Base-by-base conservation (phyloP, 306 rosid genomes). In the Lathyrus tuberosus region DNA sequence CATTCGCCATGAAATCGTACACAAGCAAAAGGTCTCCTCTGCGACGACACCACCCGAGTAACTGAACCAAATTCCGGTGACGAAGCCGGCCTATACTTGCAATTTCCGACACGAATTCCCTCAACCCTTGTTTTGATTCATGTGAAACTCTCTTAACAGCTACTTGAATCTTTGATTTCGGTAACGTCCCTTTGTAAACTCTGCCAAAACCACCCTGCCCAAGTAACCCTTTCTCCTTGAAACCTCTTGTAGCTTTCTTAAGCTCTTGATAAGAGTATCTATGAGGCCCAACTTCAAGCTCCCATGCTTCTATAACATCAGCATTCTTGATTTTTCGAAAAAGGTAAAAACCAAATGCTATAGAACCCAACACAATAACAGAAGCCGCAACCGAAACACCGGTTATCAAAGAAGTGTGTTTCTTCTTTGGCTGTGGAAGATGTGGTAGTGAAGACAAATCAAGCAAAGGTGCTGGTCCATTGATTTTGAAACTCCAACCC, bases 401-500 rank as follows among this genome's bases (percentile, higher is more conserved):
- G 3, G 61, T 66, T 6, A 61, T 62, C 20, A 89, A 18, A 79
- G 79, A 66, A 2, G 80, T 79, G 8, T 78, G 80, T 0, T 86
- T 84, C 70, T 89, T 91, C 85, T 76, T 81, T 6, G 87, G 90
- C 5, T 74, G 72, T 6, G 94, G 94, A 76, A 84, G 86, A 3
- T 81, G 51, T 11, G 96, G 94, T 5, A 89, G 83, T 69, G 88
- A 76, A 41, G 82, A 56, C n/a, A 89, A 79, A 77, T 82, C 81
- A 59, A 91, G 86, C 6, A 78, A 62, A 16, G 70, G 83, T 44
- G 97, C 75, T 41, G 80, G 77, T 13, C 91, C 96, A 37, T 83
- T 84, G 37, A 89, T 74, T 65, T 77, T 85, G 40, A 91, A 91
- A 84, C 97, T 91, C 97, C 96, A 91, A n/a, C 97, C 97, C 71